Base-by-base conservation (phyloP, 345 rosid species). In the Alliaria petiolata region DNA sequence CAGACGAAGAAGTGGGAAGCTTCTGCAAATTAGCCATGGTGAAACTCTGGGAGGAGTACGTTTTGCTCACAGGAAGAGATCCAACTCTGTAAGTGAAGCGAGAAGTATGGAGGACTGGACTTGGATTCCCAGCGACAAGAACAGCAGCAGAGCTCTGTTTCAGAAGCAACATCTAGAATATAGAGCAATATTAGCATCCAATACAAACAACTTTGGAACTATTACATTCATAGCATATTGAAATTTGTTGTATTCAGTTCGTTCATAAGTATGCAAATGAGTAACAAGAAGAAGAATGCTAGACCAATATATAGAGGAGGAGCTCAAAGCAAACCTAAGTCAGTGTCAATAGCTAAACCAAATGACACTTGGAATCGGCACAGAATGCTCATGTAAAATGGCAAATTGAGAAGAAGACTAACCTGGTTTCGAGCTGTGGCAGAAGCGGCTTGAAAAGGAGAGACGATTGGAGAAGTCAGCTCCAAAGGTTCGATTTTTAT, bases 131-230 rank as follows among this genome's bases (percentile, higher is more conserved):
- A 69, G 47, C 4, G 54, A 76, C 34, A 57, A 56, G 70, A 39
- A 42, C 3, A 50, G 54, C 55, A 46, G 74, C 67, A 20, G 81
- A 67, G 67, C 66, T 61, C 64, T 56, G 79, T 50, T 40, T 76
- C 71, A 76, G 11, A 56, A 70, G 71, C 79, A 76, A 62, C 79
- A 75, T 75, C 78, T 72, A 72, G 0, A 72, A 16, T 2, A 31
- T 16, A 59, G 43, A 1, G 19, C 51, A 50, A 20, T 31, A 28
- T 71, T 10, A 71, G 67, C 51, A 59, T 26, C 2, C 9, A 53
- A 40, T 14, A 11, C 63, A 60, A n/a, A n/a, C n/a, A 42, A 16
- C 42, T 45, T 46, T 13, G 11, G 28, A 45, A 4, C 33, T 19
- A 4, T 64, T 12, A 3, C 15, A 14, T 14, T 39, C 33, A 39